Conservation (phyloP, 805 yeast species). For the Yamadazyma sp. region DNA sequence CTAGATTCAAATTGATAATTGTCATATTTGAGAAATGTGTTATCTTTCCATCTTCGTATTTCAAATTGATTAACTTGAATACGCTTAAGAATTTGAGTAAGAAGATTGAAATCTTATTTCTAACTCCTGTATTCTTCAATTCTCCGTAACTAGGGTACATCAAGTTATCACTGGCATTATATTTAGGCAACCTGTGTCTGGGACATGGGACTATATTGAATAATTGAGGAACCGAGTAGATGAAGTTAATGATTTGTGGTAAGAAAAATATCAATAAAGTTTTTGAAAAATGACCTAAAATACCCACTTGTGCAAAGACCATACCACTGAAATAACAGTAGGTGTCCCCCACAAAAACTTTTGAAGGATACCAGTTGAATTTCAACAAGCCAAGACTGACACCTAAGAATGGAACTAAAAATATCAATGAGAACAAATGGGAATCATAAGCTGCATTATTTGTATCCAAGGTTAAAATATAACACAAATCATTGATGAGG, state of each 20-base stretch:
- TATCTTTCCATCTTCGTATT: constrained; percentile 22
- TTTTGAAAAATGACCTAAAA: constrained; percentile 93
- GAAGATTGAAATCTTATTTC: constrained; percentile 19
- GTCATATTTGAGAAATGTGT: constrained; percentile 76
- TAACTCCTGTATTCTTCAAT: constrained; percentile 16
- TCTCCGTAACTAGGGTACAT: constrained; percentile 60
- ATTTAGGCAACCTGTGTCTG: constrained; percentile 86
- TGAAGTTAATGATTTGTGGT: constrained; percentile 88
- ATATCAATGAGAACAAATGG: constrained; percentile 75
- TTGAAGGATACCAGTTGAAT: constrained; percentile 88
- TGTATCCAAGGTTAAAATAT: constrained; percentile 45
- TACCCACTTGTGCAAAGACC: constrained; percentile 97
- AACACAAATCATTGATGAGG: constrained; percentile 72
- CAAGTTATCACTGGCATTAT: constrained; percentile 62
- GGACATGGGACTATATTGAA: constrained; percentile 90
- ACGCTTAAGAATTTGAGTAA: constrained; percentile 35
- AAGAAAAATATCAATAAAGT: constrained; percentile 81
- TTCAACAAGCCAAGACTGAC: constrained; percentile 73
- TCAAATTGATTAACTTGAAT: constrained; percentile 45
- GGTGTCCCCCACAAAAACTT: constrained; percentile 96
- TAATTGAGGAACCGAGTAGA: constrained; percentile 90
- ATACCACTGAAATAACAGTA: constrained; percentile 97
- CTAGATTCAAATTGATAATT: constrained; percentile 74
- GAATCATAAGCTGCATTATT: constrained; percentile 63
- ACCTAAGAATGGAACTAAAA: constrained; percentile 83